Evolutionary conservation across 2,329 filamentous ascomycete species (phyloP).

Genomic region (Geosmithia morbida): DNA sequence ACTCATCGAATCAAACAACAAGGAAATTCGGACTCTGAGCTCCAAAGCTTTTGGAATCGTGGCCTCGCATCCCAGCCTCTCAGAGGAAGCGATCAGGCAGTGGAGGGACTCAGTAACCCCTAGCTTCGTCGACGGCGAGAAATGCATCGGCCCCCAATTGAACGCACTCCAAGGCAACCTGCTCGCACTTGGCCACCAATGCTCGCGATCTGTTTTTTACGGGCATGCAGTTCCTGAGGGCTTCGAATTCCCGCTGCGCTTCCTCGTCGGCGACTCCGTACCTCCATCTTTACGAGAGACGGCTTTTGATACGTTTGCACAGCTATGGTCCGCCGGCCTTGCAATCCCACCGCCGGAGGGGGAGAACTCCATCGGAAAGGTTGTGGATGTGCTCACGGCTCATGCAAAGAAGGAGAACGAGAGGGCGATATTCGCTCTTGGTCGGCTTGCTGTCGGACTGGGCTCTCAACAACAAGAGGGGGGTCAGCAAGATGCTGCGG

Average conservation of each 20-base stretch:
- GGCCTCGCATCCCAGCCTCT: conserved; percentile 44
- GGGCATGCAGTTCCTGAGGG: conserved; percentile 12
- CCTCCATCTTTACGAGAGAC: conserved; percentile 24
- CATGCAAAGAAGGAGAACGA: conserved; percentile 72
- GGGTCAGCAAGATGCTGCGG: background rate
- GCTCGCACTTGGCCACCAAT: conserved; percentile 26
- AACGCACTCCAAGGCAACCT: conserved; percentile 31
- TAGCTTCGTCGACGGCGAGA: conserved; percentile 29
- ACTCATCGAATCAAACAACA: conserved; percentile 57
- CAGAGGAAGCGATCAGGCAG: conserved; percentile 14
- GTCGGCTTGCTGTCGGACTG: conserved; percentile 55
- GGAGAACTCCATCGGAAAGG: conserved; percentile 17
- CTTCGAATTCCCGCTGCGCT: conserved; percentile 12
- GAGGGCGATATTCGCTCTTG: conserved; percentile 66
- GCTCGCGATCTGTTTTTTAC: conserved; percentile 30
- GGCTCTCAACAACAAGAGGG: conserved; percentile 20
- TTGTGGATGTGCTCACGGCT: conserved; percentile 48
- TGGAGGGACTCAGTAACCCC: conserved; percentile 15
- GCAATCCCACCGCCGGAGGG: conserved; percentile 16
- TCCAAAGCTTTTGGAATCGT: conserved; percentile 66
- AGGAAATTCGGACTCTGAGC: conserved; percentile 48
- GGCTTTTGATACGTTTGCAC: conserved; percentile 27
- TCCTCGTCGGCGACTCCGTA: conserved; percentile 15
- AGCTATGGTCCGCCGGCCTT: conserved; percentile 31
- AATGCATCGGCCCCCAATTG: conserved; percentile 25